These are phyloP conservation scores for Fusarium armeniacum DNA, from an alignment of 2,329 filamentous ascomycete species.

Conservation along the genomic window DNA sequence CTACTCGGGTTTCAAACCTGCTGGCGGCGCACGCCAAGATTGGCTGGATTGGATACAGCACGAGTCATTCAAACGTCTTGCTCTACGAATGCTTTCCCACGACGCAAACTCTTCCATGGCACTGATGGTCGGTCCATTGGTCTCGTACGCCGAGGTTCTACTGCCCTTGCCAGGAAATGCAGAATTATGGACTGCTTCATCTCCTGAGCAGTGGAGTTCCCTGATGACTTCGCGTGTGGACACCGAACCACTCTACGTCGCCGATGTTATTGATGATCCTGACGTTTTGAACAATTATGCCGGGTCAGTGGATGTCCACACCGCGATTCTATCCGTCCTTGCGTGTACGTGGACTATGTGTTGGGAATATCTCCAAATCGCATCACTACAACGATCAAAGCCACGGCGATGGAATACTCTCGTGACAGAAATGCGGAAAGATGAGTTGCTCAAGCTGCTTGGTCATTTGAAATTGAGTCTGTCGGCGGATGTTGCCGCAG, in stretches of 20 bases:
- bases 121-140: slow-evolving; percentile 49
- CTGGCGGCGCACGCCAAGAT: slow-evolving; percentile 26
- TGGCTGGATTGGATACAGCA: slow-evolving; percentile 51
- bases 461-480: slow-evolving; percentile 36
- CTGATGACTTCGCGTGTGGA: background rate
- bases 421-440: slow-evolving; percentile 47
- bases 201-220: slow-evolving; percentile 48
- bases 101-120: slow-evolving; percentile 52
- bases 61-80: slow-evolving; percentile 53
- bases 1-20: slow-evolving; percentile 31
- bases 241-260: slow-evolving; percentile 2
- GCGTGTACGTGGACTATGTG: slow-evolving; percentile 48
- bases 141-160: slow-evolving; percentile 53
- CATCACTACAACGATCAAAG: slow-evolving; percentile 41
- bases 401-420: slow-evolving; percentile 50
- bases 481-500: background rate
- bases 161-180: slow-evolving; percentile 44
- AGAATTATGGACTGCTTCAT: slow-evolving; percentile 48
- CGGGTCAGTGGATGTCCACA: slow-evolving; percentile 14
- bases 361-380: slow-evolving; percentile 53
- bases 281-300: slow-evolving; percentile 42
- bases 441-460: slow-evolving; percentile 50
- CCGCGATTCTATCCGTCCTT: slow-evolving; percentile 36
- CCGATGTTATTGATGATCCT: slow-evolving; percentile 34
- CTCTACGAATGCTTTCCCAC: slow-evolving; percentile 49